A percentile compares a stretch with the other conserved stretches of the same genome.
Conservation (phyloP, 1,284 basidiomycete species). For the Tremellales sp. region DNA sequence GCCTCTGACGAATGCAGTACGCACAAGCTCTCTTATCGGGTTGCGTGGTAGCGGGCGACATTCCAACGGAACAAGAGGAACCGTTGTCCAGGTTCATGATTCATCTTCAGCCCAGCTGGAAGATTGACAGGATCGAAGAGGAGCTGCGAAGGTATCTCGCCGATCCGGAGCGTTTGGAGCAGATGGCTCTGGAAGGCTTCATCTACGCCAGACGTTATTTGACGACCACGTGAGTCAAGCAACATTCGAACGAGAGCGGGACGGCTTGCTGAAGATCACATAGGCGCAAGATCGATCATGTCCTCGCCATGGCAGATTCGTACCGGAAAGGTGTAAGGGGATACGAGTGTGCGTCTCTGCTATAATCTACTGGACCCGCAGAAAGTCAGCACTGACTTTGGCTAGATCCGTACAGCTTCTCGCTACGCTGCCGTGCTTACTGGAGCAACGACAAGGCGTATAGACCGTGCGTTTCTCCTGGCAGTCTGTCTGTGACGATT, state of each 20-base stretch:
- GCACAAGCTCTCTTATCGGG: constrained; percentile 45
- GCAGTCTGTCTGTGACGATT: neutral
- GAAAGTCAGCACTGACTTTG: neutral
- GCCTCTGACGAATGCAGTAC: constrained; percentile 23
- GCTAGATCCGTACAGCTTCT: constrained; percentile 38
- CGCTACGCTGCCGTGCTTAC: constrained; percentile 40
- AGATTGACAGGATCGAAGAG: constrained; percentile 36
- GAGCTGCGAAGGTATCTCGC: constrained; percentile 31
- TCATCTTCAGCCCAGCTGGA: constrained; percentile 36
- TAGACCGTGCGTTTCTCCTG: constrained; percentile 21
- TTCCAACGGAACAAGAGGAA: constrained; percentile 46
- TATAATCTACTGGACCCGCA: neutral
- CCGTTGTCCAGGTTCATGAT: constrained; percentile 37
- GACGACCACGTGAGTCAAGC: constrained; percentile 33
- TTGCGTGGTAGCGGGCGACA: constrained; percentile 45
- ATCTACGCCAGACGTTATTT: constrained; percentile 40
- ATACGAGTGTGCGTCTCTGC: constrained; percentile 35
- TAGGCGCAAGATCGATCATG: constrained; percentile 35
- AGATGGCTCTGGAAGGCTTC: constrained; percentile 43
- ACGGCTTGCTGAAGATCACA: neutral
- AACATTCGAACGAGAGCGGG: no score
- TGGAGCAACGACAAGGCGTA: constrained; percentile 27
- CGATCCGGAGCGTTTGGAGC: constrained; percentile 32
- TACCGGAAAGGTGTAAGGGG: constrained; percentile 37
- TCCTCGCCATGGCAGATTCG: constrained; percentile 37